Evolutionary conservation across 1,284 basidiomycete genomes (phyloP).

Genomic region (Wolfiporia cocos): DNA sequence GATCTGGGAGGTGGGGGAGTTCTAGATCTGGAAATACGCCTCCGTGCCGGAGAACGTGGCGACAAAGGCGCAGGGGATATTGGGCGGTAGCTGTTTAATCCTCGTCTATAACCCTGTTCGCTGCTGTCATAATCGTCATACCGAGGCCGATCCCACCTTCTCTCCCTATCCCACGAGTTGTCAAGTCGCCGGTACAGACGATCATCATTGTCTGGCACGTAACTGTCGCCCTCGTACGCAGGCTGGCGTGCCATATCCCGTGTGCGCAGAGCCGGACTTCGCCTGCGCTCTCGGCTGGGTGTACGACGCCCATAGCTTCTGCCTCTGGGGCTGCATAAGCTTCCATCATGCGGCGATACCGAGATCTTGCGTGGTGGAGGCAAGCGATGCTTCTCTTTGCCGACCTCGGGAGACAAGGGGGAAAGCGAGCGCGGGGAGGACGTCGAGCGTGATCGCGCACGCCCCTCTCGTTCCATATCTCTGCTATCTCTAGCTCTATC

Average conservation of each 20-base stretch:
- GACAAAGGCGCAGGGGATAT: conserved; percentile 26
- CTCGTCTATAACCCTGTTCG: not conserved
- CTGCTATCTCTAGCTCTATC: no score
- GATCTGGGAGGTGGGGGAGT: conserved; percentile 14
- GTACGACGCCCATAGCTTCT: no score
- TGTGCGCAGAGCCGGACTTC: not conserved
- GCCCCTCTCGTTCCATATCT: no score
- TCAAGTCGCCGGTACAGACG: not conserved
- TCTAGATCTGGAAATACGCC: no score
- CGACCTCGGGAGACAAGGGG: conserved; percentile 19
- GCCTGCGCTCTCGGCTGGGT: conserved; percentile 10
- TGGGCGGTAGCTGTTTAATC: not conserved
- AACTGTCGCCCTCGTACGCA: not conserved
- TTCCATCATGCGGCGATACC: not conserved
- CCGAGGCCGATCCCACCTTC: not conserved
- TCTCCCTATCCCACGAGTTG: not conserved
- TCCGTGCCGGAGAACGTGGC: conserved; percentile 16
- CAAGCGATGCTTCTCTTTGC: conserved; percentile 25
- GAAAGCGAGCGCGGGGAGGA: conserved; percentile 23
- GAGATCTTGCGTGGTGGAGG: conserved; percentile 16
- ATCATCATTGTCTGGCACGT: not conserved
- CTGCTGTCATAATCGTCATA: not conserved
- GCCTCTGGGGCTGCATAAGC: no score
- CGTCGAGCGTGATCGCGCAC: conserved; percentile 16
- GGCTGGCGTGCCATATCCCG: not conserved